Conservation (phyloP, 2,329 filamentous ascomycete species). For the Fusarium hainanense region DNA sequence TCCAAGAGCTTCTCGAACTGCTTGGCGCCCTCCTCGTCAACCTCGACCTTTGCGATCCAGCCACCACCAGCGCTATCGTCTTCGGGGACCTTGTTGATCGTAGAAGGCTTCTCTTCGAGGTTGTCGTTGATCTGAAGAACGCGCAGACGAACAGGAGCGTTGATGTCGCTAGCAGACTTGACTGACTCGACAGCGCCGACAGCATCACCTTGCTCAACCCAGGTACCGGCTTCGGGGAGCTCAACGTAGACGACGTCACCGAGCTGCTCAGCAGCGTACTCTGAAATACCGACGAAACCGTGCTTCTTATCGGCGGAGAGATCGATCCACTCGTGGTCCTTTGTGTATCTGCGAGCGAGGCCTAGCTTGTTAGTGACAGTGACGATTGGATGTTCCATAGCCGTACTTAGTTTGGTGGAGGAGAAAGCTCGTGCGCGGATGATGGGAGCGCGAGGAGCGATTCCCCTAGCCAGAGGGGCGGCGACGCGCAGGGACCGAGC, state of each 20-base stretch:
- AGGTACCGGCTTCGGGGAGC: constrained; percentile 76
- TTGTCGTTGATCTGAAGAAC: constrained; percentile 78
- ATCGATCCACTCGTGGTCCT: constrained; percentile 99
- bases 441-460: constrained; percentile 53
- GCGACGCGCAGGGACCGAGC: constrained; percentile 64
- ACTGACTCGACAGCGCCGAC: constrained; percentile 97
- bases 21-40: constrained; percentile 71
- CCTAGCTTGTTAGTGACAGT: constrained; percentile 53
- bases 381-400: not conserved
- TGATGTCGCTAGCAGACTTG: constrained; percentile 98
- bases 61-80: constrained; percentile 78
- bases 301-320: constrained; percentile 83
- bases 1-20: constrained; percentile 84
- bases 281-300: constrained; percentile 85
- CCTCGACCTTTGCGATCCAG: constrained; percentile 91
- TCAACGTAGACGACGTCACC: constrained; percentile 98
- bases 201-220: constrained; percentile 80
- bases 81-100: constrained; percentile 92
- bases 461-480: constrained; percentile 57
- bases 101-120: constrained; percentile 86
- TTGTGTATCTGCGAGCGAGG: constrained; percentile 85
- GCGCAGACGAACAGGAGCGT: constrained; percentile 83
- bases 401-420: constrained; percentile 53
- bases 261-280: constrained; percentile 90
- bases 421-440: constrained; percentile 58